A percentile compares a stretch with the other conserved stretches of the same genome.
Conservation (phyloP, 805 yeast species). For the Cyberlindnera subsufficiens region DNA sequence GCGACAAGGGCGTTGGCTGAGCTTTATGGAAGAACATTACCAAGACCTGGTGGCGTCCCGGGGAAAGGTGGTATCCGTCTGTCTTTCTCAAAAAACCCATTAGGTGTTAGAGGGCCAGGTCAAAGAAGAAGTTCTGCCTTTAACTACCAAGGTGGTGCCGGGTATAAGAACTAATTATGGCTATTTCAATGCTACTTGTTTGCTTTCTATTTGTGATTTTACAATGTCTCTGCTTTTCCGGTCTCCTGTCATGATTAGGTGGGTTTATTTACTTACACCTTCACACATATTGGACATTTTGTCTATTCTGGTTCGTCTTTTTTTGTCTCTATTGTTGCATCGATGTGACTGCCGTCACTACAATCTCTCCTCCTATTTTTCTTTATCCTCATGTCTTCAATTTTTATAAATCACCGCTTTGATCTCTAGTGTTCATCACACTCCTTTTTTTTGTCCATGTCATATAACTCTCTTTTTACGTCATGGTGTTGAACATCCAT, state of each 20-base stretch:
- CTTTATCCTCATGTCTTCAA: too few relatives aligned
- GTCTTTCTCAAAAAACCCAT: slow-evolving; percentile 92
- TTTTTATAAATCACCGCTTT: too few relatives aligned
- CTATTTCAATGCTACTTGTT: neutral
- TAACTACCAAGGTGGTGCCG: slow-evolving; percentile 12
- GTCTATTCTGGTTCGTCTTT: too few relatives aligned
- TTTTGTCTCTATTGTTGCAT: too few relatives aligned
- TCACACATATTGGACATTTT: too few relatives aligned
- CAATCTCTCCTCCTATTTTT: too few relatives aligned
- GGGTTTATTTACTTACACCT: too few relatives aligned
- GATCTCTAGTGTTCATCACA: too few relatives aligned
- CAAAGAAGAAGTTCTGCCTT: slow-evolving; percentile 34
- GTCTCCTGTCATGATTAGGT: too few relatives aligned
- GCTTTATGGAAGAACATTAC: slow-evolving; percentile 86
- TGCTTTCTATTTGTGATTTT: neutral
- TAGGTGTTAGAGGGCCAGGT: slow-evolving; percentile 84
- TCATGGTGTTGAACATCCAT: neutral
- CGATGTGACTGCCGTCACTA: too few relatives aligned
- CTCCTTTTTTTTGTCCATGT: neutral
- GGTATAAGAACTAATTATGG: slow-evolving; percentile 10
- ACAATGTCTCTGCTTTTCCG: too few relatives aligned
- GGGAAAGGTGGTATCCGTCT: slow-evolving; percentile 92
- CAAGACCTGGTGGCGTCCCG: slow-evolving; percentile 62
- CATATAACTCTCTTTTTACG: neutral
- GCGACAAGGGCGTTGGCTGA: slow-evolving; percentile 94